Evolutionary conservation across 1,284 basidiomycete species (phyloP), one percentile per base, ranked within the genome.

Genomic region (Omphalotus olearius): DNA sequence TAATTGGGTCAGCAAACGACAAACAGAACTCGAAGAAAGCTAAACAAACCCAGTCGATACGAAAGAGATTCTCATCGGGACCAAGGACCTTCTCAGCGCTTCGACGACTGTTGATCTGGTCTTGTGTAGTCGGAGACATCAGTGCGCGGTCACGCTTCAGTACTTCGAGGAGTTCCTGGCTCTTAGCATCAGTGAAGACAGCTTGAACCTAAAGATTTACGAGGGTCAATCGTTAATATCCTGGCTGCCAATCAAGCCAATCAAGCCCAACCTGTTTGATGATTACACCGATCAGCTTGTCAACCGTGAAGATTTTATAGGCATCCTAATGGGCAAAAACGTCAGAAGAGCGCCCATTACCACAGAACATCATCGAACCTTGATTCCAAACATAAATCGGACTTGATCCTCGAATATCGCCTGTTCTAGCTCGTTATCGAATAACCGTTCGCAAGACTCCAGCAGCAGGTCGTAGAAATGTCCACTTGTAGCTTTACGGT

Each of bases 361-460:
- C 38, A 53, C 30, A 6, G 10, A 6, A 39, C 0, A 39, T 16
- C 18, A 17, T 53, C 64, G n/a, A 44, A 81, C 85, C 74, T 81
- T 80, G 55, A 87, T 85, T 23, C 93, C 93, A 69, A 95, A 98
- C 83, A 98, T 92, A 59, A 79, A 80, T 28, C 96, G 77, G 69
- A 95, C 81, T 60, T 90, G 88, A 62, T 98, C 96, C 67, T 99
- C 96, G 64, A 93, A 98, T 1, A 77, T 79, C 40, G 76, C 73
- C 57, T 88, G 87, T 61, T 98, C 96, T 23, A 98, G 77, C 64
- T 96, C 92, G 59, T 89, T 90, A 64, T 97, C 94, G 60, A 98
- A 98, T 50, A 98, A 68, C 54, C 87, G 82, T 69, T 98, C 95
- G 64, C 91, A 91, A 6, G 91, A 83, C 56, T 89, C 90, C 18